These are phyloP conservation scores for Pseudogymnoascus sp. DNA, from an alignment of 2,329 filamentous ascomycete genomes.

Conservation along the genomic window DNA sequence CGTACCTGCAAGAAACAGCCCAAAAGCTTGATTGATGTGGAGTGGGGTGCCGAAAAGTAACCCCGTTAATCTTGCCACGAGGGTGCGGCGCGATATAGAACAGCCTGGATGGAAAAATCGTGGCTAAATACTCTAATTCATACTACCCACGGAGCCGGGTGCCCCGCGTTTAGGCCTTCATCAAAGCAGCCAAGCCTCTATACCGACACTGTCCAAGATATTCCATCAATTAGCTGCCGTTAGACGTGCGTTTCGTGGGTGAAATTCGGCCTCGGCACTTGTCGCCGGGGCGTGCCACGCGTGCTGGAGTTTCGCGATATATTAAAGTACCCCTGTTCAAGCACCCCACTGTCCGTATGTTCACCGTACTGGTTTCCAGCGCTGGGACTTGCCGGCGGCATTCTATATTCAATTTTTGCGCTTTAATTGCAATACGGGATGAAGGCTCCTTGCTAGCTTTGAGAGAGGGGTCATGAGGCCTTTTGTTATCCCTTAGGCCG, in stretches of 20 bases:
- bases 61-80: neutral
- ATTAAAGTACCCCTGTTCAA: neutral
- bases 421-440: neutral
- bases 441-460: neutral
- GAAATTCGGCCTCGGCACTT: neutral
- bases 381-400: neutral
- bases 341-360: neutral
- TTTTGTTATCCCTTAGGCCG: neutral
- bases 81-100: neutral
- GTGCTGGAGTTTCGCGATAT: neutral
- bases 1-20: neutral
- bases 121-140: conserved; percentile 4
- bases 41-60: neutral
- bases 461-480: neutral
- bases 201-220: neutral
- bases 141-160: neutral
- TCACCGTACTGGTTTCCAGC: neutral
- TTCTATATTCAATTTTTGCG: neutral
- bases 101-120: neutral
- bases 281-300: neutral
- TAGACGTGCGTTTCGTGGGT: neutral
- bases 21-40: neutral
- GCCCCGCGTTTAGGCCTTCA: neutral
- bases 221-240: neutral
- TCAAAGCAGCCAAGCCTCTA: neutral